phyloP scores from a whole-genome alignment of 495 filamentous ascomycete genomes.

The Tirmania nivea region DNA sequence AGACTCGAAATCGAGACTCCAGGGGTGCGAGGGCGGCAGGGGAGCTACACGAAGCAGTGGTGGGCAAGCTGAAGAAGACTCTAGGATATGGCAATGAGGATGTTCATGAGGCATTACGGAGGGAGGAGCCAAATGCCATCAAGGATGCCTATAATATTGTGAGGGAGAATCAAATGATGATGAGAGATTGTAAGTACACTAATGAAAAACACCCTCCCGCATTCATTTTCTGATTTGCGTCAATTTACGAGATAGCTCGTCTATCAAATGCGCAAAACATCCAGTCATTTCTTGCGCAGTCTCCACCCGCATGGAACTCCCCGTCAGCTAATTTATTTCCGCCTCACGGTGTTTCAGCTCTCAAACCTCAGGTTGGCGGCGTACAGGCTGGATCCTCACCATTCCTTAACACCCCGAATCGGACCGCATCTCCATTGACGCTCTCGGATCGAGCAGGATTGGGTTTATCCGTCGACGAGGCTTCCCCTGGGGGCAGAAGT shows the following conservation, averaged over 20 bases:
- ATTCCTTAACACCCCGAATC: conserved; percentile 6
- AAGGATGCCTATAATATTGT: conserved; percentile 98
- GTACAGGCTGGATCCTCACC: conserved; percentile 7
- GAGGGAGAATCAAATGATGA: conserved; percentile 94
- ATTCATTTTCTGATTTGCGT: conserved; percentile 2
- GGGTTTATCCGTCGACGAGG: conserved; percentile 2
- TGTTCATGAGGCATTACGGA: conserved; percentile 77
- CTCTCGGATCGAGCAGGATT: neutral
- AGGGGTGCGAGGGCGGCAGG: conserved; percentile 55
- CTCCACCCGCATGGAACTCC: conserved; percentile 27
- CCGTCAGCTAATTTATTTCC: neutral
- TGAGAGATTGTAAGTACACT: conserved; percentile 54
- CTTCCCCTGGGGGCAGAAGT: conserved; percentile 13
- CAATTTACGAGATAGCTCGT: conserved; percentile 18
- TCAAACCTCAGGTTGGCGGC: conserved; percentile 13
- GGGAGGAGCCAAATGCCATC: conserved; percentile 85
- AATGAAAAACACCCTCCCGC: neutral
- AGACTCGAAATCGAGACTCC: conserved; percentile 48
- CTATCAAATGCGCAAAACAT: conserved; percentile 26
- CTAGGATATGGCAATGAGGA: conserved; percentile 94
- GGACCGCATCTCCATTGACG: conserved; percentile 14
- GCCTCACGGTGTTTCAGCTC: conserved; percentile 1
- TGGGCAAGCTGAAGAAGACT: conserved; percentile 84
- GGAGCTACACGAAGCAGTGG: conserved; percentile 75
- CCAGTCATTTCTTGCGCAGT: conserved; percentile 31